Evolutionary conservation across 2,329 filamentous ascomycete genomes (phyloP).

Genomic region (Lasiodiplodia hormozganensis): DNA sequence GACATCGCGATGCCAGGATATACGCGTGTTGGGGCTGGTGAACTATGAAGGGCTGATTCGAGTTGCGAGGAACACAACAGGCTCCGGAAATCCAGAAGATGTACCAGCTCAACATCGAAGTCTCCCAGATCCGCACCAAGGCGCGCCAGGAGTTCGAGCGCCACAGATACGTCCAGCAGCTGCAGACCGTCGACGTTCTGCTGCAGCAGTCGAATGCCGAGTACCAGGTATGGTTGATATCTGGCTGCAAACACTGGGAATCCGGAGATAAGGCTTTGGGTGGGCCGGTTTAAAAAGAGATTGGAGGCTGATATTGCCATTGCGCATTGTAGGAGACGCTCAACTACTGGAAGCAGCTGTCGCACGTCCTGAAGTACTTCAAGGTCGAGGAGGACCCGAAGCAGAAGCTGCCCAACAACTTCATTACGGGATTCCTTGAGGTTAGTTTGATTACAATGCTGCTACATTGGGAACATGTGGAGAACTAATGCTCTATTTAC

Average conservation of each 20-base stretch:
- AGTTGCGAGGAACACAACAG: slow-evolving; percentile 56
- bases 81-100: slow-evolving; percentile 96
- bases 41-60: slow-evolving; percentile 26
- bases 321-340: slow-evolving; percentile 78
- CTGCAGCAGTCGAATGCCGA: slow-evolving; percentile 91
- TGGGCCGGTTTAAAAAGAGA: not conserved
- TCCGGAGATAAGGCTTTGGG: not conserved
- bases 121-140: slow-evolving; percentile 87
- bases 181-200: slow-evolving; percentile 86
- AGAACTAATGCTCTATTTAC: slow-evolving; percentile 20
- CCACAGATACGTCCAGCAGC: slow-evolving; percentile 89
- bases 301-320: slow-evolving; percentile 10
- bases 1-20: slow-evolving; percentile 16
- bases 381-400: slow-evolving; percentile 84
- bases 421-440: slow-evolving; percentile 95
- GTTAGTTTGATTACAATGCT: slow-evolving; percentile 57
- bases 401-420: slow-evolving; percentile 80
- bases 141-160: slow-evolving; percentile 97
- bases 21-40: not conserved
- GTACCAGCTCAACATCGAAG: slow-evolving; percentile 91
- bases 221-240: slow-evolving; percentile 74
- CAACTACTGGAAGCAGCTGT: slow-evolving; percentile 99
- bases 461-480: not conserved
- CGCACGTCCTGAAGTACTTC: slow-evolving; percentile 97
- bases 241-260: not conserved